These are phyloP conservation scores for Stentor coeruleus DNA, from an alignment of 73 alveolate species.

Conservation along the genomic window DNA sequence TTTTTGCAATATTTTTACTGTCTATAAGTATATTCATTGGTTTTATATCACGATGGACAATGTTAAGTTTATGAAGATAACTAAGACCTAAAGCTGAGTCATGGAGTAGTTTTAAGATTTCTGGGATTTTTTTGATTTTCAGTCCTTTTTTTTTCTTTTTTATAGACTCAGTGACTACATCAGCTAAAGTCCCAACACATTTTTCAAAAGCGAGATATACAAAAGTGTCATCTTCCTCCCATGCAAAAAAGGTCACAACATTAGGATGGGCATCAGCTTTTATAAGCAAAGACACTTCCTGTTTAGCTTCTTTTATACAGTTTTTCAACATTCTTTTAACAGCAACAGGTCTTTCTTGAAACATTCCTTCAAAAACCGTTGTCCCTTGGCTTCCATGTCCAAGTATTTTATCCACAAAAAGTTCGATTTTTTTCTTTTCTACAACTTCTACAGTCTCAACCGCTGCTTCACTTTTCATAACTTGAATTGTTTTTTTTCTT, in stretches of 20 bases:
- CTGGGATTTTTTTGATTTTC: background rate
- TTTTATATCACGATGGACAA: slow-evolving; percentile 86
- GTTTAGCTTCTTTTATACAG: slow-evolving; percentile 27
- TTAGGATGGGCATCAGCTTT: slow-evolving; percentile 55
- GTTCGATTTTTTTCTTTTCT: background rate
- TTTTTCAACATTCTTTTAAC: slow-evolving; percentile 51
- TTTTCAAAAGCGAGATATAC: slow-evolving; percentile 58
- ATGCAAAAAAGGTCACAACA: slow-evolving; percentile 43
- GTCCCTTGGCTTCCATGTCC: slow-evolving; percentile 64
- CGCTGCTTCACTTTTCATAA: background rate
- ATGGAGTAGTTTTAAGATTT: slow-evolving; percentile 37
- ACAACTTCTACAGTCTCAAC: background rate
- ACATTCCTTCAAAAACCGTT: slow-evolving; percentile 52
- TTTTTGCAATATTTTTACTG: slow-evolving; percentile 57
- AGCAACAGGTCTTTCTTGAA: slow-evolving; percentile 49
- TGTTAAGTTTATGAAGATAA: slow-evolving; percentile 60
- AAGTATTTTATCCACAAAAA: slow-evolving; percentile 13
- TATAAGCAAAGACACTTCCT: slow-evolving; percentile 39
- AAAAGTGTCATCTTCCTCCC: slow-evolving; percentile 54
- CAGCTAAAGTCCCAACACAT: slow-evolving; percentile 48
- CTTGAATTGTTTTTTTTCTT: background rate
- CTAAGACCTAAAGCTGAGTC: slow-evolving; percentile 64
- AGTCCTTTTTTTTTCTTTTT: background rate
- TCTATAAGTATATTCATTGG: slow-evolving; percentile 80
- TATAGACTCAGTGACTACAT: slow-evolving; percentile 15